Conservation (phyloP, 352 stramenopile species). For the Globisporangium irregulare region DNA sequence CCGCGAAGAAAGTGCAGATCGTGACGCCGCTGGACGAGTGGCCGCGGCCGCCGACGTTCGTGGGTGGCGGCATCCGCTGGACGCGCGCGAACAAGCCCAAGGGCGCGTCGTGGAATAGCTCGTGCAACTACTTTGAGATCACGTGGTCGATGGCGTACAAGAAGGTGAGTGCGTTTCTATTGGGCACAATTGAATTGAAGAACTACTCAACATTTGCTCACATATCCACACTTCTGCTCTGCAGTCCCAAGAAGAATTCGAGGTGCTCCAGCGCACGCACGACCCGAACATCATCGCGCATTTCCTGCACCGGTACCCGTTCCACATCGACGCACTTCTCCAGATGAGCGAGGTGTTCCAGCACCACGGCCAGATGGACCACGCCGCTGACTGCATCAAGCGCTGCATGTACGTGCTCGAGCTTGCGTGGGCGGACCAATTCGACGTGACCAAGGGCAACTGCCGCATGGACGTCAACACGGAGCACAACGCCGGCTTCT, state of each 20-base stretch:
- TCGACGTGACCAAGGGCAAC: constrained; percentile 76
- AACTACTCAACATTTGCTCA: neutral
- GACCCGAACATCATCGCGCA: constrained; percentile 80
- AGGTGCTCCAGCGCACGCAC: constrained; percentile 75
- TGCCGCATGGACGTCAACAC: constrained; percentile 80
- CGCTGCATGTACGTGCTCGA: constrained; percentile 82
- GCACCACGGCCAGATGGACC: constrained; percentile 86
- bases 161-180: constrained; percentile 41
- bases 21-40: constrained; percentile 80
- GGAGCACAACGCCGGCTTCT: constrained; percentile 79
- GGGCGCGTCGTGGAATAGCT: constrained; percentile 57
- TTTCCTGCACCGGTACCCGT: constrained; percentile 81
- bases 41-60: constrained; percentile 82
- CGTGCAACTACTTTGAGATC: constrained; percentile 82
- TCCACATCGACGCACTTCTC: constrained; percentile 80
- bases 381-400: constrained; percentile 82
- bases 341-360: constrained; percentile 88
- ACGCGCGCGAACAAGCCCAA: constrained; percentile 76
- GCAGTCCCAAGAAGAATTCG: constrained; percentile 80
- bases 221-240: neutral
- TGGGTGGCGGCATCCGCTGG: constrained; percentile 84
- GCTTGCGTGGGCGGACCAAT: constrained; percentile 80
- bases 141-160: constrained; percentile 88
- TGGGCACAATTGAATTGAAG: neutral
- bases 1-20: constrained; percentile 71